Evolutionary conservation across 306 rosid genomes (phyloP).

Genomic region (Rubus parviflorus): DNA sequence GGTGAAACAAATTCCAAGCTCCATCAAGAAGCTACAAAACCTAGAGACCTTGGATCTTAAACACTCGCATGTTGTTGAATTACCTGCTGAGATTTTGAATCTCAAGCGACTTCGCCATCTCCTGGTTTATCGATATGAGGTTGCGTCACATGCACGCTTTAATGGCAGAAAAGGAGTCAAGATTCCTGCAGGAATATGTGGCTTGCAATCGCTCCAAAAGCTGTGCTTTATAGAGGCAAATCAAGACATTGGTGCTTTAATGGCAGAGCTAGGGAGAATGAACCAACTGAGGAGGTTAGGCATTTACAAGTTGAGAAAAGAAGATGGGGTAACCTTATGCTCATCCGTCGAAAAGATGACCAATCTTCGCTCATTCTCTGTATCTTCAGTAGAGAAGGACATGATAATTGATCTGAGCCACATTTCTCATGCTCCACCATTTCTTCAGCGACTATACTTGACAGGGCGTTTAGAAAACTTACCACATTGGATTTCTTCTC

Average conservation of each 20-base stretch:
- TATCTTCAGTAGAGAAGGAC: slow-evolving; percentile 18
- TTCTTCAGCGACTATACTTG: slow-evolving; percentile 35
- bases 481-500: slow-evolving; percentile 37
- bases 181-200: slow-evolving; percentile 22
- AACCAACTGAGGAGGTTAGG: slow-evolving; percentile 36
- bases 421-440: slow-evolving; percentile 26
- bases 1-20: slow-evolving; percentile 22
- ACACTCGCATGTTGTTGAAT: slow-evolving; percentile 21
- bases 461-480: slow-evolving; percentile 30
- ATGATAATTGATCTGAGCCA: slow-evolving; percentile 24
- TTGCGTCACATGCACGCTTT: background rate
- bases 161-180: slow-evolving; percentile 27
- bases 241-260: background rate
- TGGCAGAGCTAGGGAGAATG: slow-evolving; percentile 29
- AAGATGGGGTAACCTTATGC: slow-evolving; percentile 33
- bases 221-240: slow-evolving; percentile 33
- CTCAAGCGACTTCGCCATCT: slow-evolving; percentile 39
- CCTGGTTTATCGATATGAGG: slow-evolving; percentile 26
- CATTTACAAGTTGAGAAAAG: slow-evolving; percentile 27
- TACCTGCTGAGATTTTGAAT: slow-evolving; percentile 31
- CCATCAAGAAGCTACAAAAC: slow-evolving; percentile 29
- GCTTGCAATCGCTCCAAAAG: slow-evolving; percentile 34
- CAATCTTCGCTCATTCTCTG: slow-evolving; percentile 25
- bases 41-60: slow-evolving; percentile 41
- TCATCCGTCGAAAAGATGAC: slow-evolving; percentile 25